A percentile compares a stretch with the other conserved stretches of the same genome.
These are phyloP conservation scores for Cordyceps fumosorosea DNA, from an alignment of 2,329 filamentous ascomycete genomes.

Conservation along the genomic window DNA sequence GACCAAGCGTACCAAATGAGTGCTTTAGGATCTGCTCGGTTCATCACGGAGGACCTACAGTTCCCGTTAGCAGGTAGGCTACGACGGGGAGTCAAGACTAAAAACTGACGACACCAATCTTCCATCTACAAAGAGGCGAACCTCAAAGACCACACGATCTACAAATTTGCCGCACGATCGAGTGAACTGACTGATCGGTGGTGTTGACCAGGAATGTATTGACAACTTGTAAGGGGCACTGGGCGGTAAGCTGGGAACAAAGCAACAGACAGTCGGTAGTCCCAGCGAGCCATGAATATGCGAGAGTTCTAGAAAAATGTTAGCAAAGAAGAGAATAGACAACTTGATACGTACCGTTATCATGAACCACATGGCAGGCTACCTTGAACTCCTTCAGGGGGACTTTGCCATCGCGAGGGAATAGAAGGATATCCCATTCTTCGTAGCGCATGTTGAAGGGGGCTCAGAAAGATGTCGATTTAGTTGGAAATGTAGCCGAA, in stretches of 20 bases:
- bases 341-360: conserved; percentile 29
- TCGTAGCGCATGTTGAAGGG: conserved; percentile 66
- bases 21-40: conserved; percentile 43
- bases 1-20: conserved; percentile 31
- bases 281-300: conserved; percentile 41
- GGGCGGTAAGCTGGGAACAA: conserved; percentile 56
- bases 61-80: background rate
- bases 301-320: conserved; percentile 40
- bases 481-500: background rate
- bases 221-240: conserved; percentile 63
- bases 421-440: conserved; percentile 80
- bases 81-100: background rate
- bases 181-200: conserved; percentile 51
- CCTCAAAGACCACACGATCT: conserved; percentile 55
- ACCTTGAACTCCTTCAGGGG: conserved; percentile 81
- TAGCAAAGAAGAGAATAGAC: background rate
- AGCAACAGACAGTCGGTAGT: conserved; percentile 64
- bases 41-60: conserved; percentile 48
- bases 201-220: conserved; percentile 65
- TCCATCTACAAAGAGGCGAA: conserved; percentile 64
- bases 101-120: conserved; percentile 51
- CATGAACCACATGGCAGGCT: conserved; percentile 62
- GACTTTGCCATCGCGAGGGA: conserved; percentile 58
- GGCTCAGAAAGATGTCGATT: background rate
- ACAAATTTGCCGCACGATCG: conserved; percentile 48